These are phyloP conservation scores for Eudorina sp. DNA, from an alignment of 139 green algal species.

Conservation along the genomic window DNA sequence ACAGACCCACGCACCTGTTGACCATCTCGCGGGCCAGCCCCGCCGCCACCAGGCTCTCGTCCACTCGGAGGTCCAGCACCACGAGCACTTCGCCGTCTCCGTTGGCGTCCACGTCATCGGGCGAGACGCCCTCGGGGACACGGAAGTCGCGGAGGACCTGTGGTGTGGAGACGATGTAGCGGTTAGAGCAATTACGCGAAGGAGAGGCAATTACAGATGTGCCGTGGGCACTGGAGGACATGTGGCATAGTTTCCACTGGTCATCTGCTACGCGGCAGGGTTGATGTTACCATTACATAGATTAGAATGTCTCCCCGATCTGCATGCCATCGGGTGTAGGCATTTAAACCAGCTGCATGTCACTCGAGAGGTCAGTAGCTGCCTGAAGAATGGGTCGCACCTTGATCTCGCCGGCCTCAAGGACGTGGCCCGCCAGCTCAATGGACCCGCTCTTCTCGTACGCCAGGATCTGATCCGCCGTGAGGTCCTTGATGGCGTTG, in stretches of 20 bases:
- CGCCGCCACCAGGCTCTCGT: conserved; percentile 77
- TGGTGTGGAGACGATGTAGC: too few relatives aligned
- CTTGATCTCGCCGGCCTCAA: conserved; percentile 87
- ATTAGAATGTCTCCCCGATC: too few relatives aligned
- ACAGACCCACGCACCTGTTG: conserved; percentile 87
- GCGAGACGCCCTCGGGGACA: conserved; percentile 62
- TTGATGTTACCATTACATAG: too few relatives aligned
- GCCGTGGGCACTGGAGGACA: too few relatives aligned
- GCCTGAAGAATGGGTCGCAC: too few relatives aligned
- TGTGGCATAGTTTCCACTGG: too few relatives aligned
- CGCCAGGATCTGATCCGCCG: conserved; percentile 70
- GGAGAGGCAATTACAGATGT: too few relatives aligned
- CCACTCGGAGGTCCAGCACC: conserved; percentile 89
- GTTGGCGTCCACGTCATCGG: conserved; percentile 81
- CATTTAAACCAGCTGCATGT: too few relatives aligned
- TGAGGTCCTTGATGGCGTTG: conserved; percentile 77
- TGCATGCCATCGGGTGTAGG: too few relatives aligned
- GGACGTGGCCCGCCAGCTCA: conserved; percentile 76
- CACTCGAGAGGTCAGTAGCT: too few relatives aligned
- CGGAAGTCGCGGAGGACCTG: conserved; percentile 88
- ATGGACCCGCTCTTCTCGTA: conserved; percentile 77
- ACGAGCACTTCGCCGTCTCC: conserved; percentile 93
- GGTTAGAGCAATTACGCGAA: too few relatives aligned
- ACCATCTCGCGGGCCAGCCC: conserved; percentile 93
- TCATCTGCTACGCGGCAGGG: too few relatives aligned